Percentiles rank a stretch among this genome's conserved stretches.
These are phyloP conservation scores for Solanum stenotomum DNA, from an alignment of 257 asterid genomes.

Conservation along the genomic window DNA sequence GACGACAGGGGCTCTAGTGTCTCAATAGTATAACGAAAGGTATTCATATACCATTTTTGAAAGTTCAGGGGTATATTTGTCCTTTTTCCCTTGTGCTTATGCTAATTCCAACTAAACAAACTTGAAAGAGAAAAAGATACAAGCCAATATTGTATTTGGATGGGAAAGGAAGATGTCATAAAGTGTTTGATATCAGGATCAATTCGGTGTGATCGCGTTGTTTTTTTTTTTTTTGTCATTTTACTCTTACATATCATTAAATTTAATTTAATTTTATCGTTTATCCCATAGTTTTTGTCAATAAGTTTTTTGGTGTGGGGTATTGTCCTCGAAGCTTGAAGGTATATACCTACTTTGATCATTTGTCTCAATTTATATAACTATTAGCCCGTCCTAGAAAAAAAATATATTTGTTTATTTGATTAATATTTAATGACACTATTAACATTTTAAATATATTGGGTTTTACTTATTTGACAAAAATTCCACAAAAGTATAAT, in stretches of 20 bases:
- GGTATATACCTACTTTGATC: neutral
- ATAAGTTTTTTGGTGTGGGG: neutral
- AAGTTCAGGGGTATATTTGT: too few species aligned
- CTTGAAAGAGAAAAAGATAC: neutral
- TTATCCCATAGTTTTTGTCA: neutral
- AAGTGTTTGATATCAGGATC: neutral
- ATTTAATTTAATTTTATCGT: too few species aligned
- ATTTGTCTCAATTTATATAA: neutral
- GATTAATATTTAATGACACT: neutral
- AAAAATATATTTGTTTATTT: too few species aligned
- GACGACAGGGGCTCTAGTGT: too few species aligned
- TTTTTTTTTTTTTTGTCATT: neutral
- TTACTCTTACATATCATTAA: neutral
- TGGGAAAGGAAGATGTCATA: neutral
- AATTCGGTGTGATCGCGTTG: fast-evolving
- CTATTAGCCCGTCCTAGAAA: too few species aligned
- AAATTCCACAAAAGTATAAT: too few species aligned
- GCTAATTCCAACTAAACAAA: neutral
- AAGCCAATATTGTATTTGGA: neutral
- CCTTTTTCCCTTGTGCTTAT: too few species aligned
- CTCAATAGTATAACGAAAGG: too few species aligned
- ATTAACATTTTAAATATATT: too few species aligned
- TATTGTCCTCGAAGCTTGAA: too few species aligned
- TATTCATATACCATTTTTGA: too few species aligned
- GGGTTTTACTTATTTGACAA: too few species aligned